A percentile compares a stretch with the other conserved stretches of the same genome.
Evolutionary conservation across 768 basidiomycete genomes (phyloP).

Genomic region (Rhizopogon vesiculosus): DNA sequence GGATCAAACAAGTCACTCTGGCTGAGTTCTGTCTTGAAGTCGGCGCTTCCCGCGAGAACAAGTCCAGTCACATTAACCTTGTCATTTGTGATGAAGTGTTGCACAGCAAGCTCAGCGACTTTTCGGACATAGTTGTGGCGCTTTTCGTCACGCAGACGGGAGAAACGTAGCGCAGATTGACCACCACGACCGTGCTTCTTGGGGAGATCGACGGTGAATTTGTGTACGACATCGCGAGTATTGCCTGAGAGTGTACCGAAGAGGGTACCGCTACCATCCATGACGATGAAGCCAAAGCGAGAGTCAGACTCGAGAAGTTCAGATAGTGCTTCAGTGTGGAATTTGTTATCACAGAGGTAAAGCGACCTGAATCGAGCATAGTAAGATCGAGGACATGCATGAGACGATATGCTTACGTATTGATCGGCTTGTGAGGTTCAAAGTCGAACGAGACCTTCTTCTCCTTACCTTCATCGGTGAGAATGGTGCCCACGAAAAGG

Average conservation of each 20-base stretch:
- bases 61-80: constrained; percentile 97
- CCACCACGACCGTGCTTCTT: constrained; percentile 99
- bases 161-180: constrained; percentile 99
- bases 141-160: constrained; percentile 97
- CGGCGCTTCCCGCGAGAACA: constrained; percentile 94
- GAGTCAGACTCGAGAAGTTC: constrained; percentile 97
- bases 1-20: constrained; percentile 96
- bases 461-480: constrained; percentile 98
- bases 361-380: constrained; percentile 60
- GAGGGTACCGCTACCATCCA: constrained; percentile 97
- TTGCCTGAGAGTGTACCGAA: constrained; percentile 96
- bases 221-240: constrained; percentile 95
- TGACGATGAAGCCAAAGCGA: constrained; percentile 98
- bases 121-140: constrained; percentile 99
- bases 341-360: constrained; percentile 99
- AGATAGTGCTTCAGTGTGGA: constrained; percentile 96
- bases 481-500: constrained; percentile 95
- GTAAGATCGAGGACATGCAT: constrained; percentile 1
- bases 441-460: constrained; percentile 99
- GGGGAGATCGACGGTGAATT: constrained; percentile 97
- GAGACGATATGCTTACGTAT: constrained; percentile 61
- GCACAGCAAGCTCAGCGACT: constrained; percentile 94
- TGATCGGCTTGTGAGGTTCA: constrained; percentile 98
- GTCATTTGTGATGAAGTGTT: constrained; percentile 97
- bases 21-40: constrained; percentile 97